These are phyloP conservation scores for Penicillium atrosanguineum DNA, from an alignment of 495 filamentous ascomycete genomes.

Conservation along the genomic window DNA sequence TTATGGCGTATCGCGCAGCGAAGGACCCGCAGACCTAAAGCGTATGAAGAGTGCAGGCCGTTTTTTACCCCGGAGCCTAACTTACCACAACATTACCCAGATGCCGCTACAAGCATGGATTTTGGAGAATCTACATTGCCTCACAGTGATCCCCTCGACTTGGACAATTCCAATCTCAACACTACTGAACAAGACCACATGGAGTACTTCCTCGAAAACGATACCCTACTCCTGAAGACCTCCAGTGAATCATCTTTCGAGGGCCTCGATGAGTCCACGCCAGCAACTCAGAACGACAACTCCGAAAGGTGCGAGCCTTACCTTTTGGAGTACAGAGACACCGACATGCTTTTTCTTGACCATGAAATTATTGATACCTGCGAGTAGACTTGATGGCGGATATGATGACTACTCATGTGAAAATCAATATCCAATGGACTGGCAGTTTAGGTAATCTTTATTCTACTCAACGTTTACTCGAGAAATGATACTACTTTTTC, in stretches of 20 bases:
- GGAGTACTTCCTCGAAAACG: neutral
- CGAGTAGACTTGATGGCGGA: neutral
- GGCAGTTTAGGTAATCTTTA: neutral
- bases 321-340: neutral
- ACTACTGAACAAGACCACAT: neutral
- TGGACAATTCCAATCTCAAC: neutral
- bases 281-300: neutral
- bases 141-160: neutral
- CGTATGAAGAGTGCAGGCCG: neutral
- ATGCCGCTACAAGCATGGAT: neutral
- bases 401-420: neutral
- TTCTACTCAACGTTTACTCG: neutral
- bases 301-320: neutral
- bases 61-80: neutral
- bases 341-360: neutral
- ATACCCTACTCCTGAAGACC: neutral
- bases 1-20: constrained; percentile 32
- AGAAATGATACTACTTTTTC: neutral
- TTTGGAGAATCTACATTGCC: neutral
- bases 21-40: constrained; percentile 15
- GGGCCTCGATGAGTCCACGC: neutral
- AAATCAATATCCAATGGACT: neutral
- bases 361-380: neutral
- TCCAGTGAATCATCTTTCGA: neutral
- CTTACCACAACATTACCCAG: neutral